These are phyloP conservation scores for Agrocybe chaxingu DNA, from an alignment of 768 basidiomycete species.

Conservation along the genomic window DNA sequence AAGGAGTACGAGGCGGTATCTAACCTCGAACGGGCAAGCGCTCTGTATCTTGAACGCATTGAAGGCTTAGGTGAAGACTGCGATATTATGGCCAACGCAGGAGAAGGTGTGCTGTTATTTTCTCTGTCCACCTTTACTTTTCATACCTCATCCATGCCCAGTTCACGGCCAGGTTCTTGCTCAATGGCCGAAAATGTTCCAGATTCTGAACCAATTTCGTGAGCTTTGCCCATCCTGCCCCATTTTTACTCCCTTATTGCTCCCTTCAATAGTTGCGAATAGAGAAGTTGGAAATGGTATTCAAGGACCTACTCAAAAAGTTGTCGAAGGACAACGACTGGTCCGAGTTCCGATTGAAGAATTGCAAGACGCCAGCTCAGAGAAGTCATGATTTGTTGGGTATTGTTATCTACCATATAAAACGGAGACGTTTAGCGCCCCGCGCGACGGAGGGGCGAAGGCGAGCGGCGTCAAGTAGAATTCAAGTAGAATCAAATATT, in stretches of 20 bases:
- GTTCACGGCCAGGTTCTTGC: slow-evolving; percentile 76
- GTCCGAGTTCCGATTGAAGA: slow-evolving; percentile 77
- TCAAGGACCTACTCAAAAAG: slow-evolving; percentile 6
- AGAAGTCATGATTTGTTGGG: slow-evolving; percentile 8
- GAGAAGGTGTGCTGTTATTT: slow-evolving; percentile 45
- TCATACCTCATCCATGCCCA: slow-evolving; percentile 19
- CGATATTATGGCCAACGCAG: slow-evolving; percentile 75
- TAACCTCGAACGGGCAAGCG: slow-evolving; percentile 64
- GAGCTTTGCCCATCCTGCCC: slow-evolving; percentile 22
- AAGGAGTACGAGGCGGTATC: slow-evolving; percentile 76
- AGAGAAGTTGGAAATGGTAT: slow-evolving; percentile 19
- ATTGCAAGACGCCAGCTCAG: slow-evolving; percentile 34
- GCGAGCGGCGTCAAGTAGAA: too few relatives aligned
- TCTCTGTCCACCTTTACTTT: not conserved
- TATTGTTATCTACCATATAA: too few relatives aligned
- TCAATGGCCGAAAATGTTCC: slow-evolving; percentile 84
- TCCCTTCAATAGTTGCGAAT: slow-evolving; percentile 40
- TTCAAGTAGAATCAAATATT: too few relatives aligned
- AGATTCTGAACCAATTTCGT: slow-evolving; percentile 70
- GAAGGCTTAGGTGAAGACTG: slow-evolving; percentile 70
- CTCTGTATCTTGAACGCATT: slow-evolving; percentile 63
- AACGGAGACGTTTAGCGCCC: too few relatives aligned
- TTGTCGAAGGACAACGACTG: slow-evolving; percentile 51
- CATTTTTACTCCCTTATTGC: not conserved
- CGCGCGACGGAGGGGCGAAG: too few relatives aligned